These are phyloP conservation scores for Diaporthe destruens DNA, from an alignment of 2,329 filamentous ascomycete species.

Conservation along the genomic window DNA sequence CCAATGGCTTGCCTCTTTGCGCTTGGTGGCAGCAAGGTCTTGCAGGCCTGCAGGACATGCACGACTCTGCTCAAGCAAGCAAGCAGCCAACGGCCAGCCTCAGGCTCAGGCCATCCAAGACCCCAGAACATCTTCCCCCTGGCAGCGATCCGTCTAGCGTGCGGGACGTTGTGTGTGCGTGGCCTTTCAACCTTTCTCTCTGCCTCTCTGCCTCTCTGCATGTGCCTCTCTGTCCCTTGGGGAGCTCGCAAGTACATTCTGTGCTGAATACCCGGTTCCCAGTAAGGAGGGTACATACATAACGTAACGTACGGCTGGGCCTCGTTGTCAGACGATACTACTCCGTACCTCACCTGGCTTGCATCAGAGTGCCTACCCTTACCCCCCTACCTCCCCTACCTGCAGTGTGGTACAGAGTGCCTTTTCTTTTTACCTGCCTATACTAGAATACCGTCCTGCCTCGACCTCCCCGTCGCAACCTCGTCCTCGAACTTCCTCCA, in stretches of 20 bases:
- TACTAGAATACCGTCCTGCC: slow-evolving; percentile 11
- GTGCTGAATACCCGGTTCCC: background rate
- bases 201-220: background rate
- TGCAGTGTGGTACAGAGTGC: background rate
- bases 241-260: background rate
- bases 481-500: slow-evolving; percentile 20
- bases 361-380: slow-evolving; percentile 14
- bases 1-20: slow-evolving; percentile 27
- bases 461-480: slow-evolving; percentile 25
- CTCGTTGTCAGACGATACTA: slow-evolving; percentile 1
- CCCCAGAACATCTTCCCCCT: background rate
- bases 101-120: slow-evolving; percentile 22
- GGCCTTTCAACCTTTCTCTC: background rate
- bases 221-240: background rate
- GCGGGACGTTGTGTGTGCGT: background rate
- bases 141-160: slow-evolving; percentile 23
- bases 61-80: slow-evolving; percentile 24
- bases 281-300: background rate
- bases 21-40: background rate
- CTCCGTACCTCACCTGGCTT: background rate
- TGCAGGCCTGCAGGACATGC: slow-evolving; percentile 14
- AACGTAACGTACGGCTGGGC: no score
- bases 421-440: background rate
- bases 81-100: slow-evolving; percentile 4
- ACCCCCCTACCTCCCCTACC: background rate